Base-by-base conservation (phyloP, 1,139 yeast genomes). In the Taphrina confusa region DNA sequence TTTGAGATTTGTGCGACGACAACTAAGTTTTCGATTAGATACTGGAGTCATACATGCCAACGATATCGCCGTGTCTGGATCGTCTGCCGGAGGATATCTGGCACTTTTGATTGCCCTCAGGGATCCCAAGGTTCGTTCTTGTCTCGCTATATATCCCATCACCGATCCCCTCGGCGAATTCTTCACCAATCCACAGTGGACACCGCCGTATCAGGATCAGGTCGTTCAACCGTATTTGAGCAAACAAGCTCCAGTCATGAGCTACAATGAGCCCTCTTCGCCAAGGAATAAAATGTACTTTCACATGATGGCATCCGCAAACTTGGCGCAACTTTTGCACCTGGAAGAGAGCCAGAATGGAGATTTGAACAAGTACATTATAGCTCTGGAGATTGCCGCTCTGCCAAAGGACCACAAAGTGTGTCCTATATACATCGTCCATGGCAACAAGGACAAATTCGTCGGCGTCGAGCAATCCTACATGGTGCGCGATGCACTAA, bases 21-120 rank as follows among this genome's bases (percentile, higher is more conserved):
- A 52, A 14, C 23, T 52, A 9, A 30, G 25, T 11, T 12, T 8
- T n/a, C 39, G 37, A 11, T 37, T 51, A 40, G 52, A 61, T 42
- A 68, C 65, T 8, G 65, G 76, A 30, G 70, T 68, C 4, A 70
- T 75, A 33, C 71, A 78, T 64, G 65, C 66, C 37, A 66, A 66
- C 36, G 75, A 73, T 54, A 68, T 79, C 14, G 75, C 76, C 11
- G 70, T 76, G 18, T 80, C 76, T 12, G 82, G 82, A 0, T 75
- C 79, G 0, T 77, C 81, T 2, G 82, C 82, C 18, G 82, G 80
- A 22, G 80, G 80, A 1, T 76, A 77, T 65, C 70, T 78, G 63
- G 71, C 79, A 14, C 80, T 79, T 0, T 70, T 75, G 5, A 70
- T 77, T 42, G 68, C 76, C 18, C 80, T 40, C 6, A 25, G 40